Evolutionary conservation across 495 filamentous ascomycete species (phyloP), one percentile per base, ranked within the genome.

Genomic region (Penicillium lagena): DNA sequence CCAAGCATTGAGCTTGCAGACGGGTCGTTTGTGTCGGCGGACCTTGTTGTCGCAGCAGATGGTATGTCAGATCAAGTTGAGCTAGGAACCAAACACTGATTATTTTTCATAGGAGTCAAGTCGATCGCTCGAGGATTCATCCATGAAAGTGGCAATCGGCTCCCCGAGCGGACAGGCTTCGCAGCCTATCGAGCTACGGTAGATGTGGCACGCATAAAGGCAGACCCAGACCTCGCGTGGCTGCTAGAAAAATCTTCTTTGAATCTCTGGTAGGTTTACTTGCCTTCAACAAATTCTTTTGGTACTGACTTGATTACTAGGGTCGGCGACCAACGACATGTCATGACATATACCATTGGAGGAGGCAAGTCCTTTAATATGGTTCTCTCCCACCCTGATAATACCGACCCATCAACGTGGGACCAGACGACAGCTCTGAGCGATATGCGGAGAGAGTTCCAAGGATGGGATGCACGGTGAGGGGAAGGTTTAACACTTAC

Each of bases 331-430:
- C 43, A 52, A 5, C 32, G 58, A 1, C 66, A 74, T 55, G 67
- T 71, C 13, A 74, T 77, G 48, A 62, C 64, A 4, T 77, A 75
- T 43, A 62, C 63, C 5, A 74, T 77, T 14, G 63, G 67, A 5
- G 59, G 54, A 6, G 70, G 68, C 1, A 64, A 59, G 40, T 46
- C 60, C n/a, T 72, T 73, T 46, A 74, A 77, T 41, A 62, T 74
- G 56, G 72, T 73, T 4, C 55, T 77, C 2, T 66, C 60, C 22
- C 75, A 79, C 55, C 67, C 66, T 14, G 67, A 72, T 28, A 40
- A 42, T 12, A 65, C 55, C 11, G 69, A 75, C 14, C 63, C 66
- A 2, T 29, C 54, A 4, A 68, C 59, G 3, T 64, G 64, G 63
- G 51, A 70, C 56, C 51, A 63, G 54, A 41, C 52, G 38, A 51